phyloP scores from a whole-genome alignment of 1,139 yeast genomes.

The Debaryomyces psychrophilus region DNA sequence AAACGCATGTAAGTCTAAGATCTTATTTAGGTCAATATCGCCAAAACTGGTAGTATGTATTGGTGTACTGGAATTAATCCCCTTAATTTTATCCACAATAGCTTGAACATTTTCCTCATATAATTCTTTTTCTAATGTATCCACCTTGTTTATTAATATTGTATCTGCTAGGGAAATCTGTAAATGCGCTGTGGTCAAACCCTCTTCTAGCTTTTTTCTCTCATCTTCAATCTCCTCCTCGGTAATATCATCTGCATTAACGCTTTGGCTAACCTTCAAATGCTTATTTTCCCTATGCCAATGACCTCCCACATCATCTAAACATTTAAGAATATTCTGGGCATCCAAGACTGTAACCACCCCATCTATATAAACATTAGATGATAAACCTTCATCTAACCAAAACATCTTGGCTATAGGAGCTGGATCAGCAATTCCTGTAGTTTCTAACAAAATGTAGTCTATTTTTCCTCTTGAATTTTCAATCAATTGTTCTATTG shows the following conservation, averaged over 20 bases:
- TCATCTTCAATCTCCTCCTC: constrained; percentile 42
- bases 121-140: constrained; percentile 35
- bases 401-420: constrained; percentile 97
- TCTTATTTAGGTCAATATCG: constrained; percentile 57
- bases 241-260: constrained; percentile 26
- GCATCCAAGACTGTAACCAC: constrained; percentile 91
- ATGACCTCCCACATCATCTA: constrained; percentile 71
- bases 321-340: constrained; percentile 63
- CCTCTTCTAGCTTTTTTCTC: constrained; percentile 36
- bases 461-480: constrained; percentile 77
- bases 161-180: constrained; percentile 92
- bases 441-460: constrained; percentile 87
- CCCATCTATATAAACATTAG: constrained; percentile 88
- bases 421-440: constrained; percentile 98
- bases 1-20: constrained; percentile 82
- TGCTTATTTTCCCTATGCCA: constrained; percentile 50
- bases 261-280: constrained; percentile 25
- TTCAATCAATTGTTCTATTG: constrained; percentile 85
- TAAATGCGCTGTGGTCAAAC: constrained; percentile 80
- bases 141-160: constrained; percentile 76
- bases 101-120: constrained; percentile 24
- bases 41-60: constrained; percentile 72
- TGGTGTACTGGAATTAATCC: constrained; percentile 72
- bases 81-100: constrained; percentile 42
- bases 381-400: constrained; percentile 86